Percentiles rank a stretch among this genome's conserved stretches.
Conservation (phyloP, 768 basidiomycete genomes). For the Cystoderma amianthinum region DNA sequence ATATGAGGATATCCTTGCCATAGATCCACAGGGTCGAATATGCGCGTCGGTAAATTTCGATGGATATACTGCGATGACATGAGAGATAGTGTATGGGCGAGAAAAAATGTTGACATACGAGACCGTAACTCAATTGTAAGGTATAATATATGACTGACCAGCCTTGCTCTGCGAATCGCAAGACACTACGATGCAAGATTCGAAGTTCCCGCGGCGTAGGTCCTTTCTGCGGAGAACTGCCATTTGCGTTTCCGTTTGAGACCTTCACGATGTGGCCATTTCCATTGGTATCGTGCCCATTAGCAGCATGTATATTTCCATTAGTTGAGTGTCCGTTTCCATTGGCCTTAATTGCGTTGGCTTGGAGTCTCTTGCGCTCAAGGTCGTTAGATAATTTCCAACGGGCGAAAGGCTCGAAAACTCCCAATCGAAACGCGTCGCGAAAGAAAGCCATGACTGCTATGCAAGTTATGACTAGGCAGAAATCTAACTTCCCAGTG, state of each 20-base stretch:
- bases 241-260: slow-evolving; percentile 16
- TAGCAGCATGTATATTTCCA: slow-evolving; percentile 17
- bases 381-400: slow-evolving; percentile 65
- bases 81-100: slow-evolving; percentile 6
- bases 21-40: slow-evolving; percentile 56
- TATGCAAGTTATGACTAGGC: slow-evolving; percentile 75
- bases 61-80: slow-evolving; percentile 66
- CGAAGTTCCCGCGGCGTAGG: slow-evolving; percentile 41
- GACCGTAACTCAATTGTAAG: slow-evolving; percentile 67
- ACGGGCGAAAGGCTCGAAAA: slow-evolving; percentile 78
- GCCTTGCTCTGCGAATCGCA: slow-evolving; percentile 93
- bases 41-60: slow-evolving; percentile 54
- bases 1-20: slow-evolving; percentile 84
- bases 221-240: slow-evolving; percentile 15
- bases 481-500: slow-evolving; percentile 73
- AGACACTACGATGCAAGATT: slow-evolving; percentile 61
- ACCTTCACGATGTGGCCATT: slow-evolving; percentile 22
- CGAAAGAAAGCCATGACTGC: slow-evolving; percentile 83
- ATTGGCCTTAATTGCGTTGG: slow-evolving; percentile 10
- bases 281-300: slow-evolving; percentile 13
- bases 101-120: slow-evolving; percentile 53
- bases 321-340: slow-evolving; percentile 14
- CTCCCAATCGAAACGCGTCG: slow-evolving; percentile 63
- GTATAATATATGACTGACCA: slow-evolving; percentile 84
- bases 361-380: slow-evolving; percentile 15